Evolutionary conservation across 352 stramenopile species (phyloP).

Genomic region (Phytophthora pisi): DNA sequence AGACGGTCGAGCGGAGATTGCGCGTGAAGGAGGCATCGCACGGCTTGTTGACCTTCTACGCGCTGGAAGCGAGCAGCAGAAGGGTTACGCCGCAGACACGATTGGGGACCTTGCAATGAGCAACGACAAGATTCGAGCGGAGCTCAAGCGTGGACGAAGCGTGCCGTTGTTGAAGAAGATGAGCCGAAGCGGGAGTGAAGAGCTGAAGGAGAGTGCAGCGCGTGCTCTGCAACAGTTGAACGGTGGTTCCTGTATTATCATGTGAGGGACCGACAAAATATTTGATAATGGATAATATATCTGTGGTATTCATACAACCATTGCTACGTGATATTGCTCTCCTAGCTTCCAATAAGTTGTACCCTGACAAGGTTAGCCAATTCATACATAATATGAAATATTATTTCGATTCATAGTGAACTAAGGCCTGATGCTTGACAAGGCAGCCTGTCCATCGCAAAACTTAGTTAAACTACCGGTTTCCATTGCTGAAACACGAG

Average conservation of each 20-base stretch:
- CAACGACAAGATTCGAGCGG: constrained; percentile 13
- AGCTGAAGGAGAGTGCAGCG: constrained; percentile 1
- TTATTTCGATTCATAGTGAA: neutral
- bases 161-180: constrained; percentile 2
- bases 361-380: no score
- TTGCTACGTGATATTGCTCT: no score
- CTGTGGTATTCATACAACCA: no score
- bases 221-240: constrained; percentile 6
- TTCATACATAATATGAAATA: no score
- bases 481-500: constrained; percentile 66
- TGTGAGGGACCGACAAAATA: neutral
- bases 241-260: constrained; percentile 5
- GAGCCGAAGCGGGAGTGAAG: neutral
- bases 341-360: no score
- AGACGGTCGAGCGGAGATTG: neutral
- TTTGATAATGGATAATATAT: neutral
- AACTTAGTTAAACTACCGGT: constrained; percentile 34
- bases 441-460: neutral
- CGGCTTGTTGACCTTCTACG: constrained; percentile 1
- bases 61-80: constrained; percentile 9
- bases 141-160: constrained; percentile 4
- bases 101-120: constrained; percentile 7
- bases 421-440: neutral
- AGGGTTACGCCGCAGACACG: neutral
- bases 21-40: neutral